Conservation (phyloP, 352 stramenopile species). For the Phytophthora megakarya region DNA sequence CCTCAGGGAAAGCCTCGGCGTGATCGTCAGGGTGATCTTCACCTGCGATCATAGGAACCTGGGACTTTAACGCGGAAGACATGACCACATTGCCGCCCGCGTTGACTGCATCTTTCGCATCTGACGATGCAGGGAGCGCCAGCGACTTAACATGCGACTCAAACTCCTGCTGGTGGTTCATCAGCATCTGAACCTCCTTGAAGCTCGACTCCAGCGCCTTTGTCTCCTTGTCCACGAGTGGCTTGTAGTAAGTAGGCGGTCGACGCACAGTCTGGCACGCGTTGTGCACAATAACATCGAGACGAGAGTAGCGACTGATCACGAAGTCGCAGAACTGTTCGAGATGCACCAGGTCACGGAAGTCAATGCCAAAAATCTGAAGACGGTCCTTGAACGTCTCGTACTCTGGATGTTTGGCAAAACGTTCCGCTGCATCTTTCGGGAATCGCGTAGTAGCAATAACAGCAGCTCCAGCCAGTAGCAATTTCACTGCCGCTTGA, state of each 20-base stretch:
- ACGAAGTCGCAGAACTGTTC: conserved; percentile 94
- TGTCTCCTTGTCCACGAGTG: conserved; percentile 87
- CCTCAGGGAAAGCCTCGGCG: conserved; percentile 64
- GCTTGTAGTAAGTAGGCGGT: conserved; percentile 94
- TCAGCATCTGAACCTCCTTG: conserved; percentile 62
- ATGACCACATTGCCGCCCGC: conserved; percentile 44
- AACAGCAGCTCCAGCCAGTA: conserved; percentile 92
- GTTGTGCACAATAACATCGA: conserved; percentile 98
- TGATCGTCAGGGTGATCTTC: conserved; percentile 72
- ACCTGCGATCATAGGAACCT: conserved; percentile 78
- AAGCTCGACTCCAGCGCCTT: conserved; percentile 59
- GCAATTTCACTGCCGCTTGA: conserved; percentile 93
- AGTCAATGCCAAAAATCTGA: conserved; percentile 96
- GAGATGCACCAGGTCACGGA: conserved; percentile 94
- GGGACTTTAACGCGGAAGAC: conserved; percentile 84
- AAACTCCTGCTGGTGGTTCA: conserved; percentile 85
- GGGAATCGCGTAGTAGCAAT: conserved; percentile 96
- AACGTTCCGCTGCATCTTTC: conserved; percentile 91
- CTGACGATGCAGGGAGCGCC: conserved; percentile 45
- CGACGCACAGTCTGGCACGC: conserved; percentile 97
- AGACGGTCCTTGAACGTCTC: conserved; percentile 92
- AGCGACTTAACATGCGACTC: conserved; percentile 67
- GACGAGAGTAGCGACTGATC: conserved; percentile 78
- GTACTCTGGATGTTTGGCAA: conserved; percentile 93
- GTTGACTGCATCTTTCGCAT: conserved; percentile 16